phyloP scores from a whole-genome alignment of 1,284 basidiomycete species.

The Blastosporella zonata region DNA sequence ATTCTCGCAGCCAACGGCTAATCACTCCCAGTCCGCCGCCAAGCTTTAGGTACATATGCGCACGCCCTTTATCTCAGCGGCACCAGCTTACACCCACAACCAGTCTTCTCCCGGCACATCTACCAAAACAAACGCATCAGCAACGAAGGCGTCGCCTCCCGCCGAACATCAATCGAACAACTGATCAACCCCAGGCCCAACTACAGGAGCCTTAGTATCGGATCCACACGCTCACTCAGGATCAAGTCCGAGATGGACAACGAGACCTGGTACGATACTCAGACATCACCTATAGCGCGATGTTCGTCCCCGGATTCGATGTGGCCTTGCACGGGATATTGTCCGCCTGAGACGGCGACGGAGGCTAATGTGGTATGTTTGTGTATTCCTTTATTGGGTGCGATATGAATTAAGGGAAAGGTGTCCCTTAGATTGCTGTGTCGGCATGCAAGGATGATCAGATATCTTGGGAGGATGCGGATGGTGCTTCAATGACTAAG shows the following conservation, averaged over 20 bases:
- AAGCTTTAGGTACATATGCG: background rate
- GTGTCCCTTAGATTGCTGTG: conserved; percentile 29
- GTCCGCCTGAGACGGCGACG: conserved; percentile 10
- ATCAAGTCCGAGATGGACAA: conserved; percentile 15
- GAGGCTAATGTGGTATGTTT: conserved; percentile 21
- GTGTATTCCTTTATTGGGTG: background rate
- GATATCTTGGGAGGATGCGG: conserved; percentile 29
- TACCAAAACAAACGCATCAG: conserved; percentile 7
- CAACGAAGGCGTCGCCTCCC: background rate
- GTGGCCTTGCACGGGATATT: conserved; percentile 21
- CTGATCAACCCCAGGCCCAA: conserved; percentile 8
- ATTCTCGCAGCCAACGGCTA: too few species aligned
- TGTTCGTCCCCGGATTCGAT: conserved; percentile 19
- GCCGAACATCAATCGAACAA: conserved; percentile 18
- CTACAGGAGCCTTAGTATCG: conserved; percentile 14
- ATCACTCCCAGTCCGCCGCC: conserved; percentile 5
- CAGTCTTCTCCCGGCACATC: background rate
- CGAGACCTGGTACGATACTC: conserved; percentile 18
- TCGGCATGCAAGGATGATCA: conserved; percentile 33
- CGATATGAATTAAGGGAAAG: background rate
- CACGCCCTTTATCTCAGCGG: background rate
- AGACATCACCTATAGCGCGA: conserved; percentile 16
- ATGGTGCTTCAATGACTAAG: conserved; percentile 33
- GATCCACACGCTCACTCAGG: conserved; percentile 13
- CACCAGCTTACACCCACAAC: background rate